Evolutionary conservation across 768 basidiomycete genomes (phyloP), one percentile per base, ranked within the genome.

Genomic region (Boletus patriciae): DNA sequence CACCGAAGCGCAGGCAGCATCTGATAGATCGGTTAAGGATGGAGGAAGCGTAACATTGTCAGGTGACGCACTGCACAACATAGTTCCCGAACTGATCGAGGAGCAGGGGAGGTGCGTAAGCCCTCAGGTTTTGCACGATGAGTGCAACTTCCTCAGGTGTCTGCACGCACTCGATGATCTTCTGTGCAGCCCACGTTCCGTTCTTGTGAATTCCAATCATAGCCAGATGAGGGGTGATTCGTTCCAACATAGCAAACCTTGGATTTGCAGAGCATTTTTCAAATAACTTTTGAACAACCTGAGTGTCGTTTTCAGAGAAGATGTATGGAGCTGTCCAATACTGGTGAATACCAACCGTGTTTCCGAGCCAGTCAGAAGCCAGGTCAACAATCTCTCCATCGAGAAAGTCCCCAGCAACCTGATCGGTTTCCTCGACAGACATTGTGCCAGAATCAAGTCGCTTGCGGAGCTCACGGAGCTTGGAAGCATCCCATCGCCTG

Each of bases 131-230:
- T 70, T 89, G 87, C 44, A 91, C 85, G 66, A 99, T 86, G 40
- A 96, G 73, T 7, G 79, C 80, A 52, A 94, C 82, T 71, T 99
- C 97, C 52, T 97, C 94, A 18, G 90, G 86, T 33, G 81, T 87
- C 54, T 87, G 83, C 43, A 94, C 91, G 59, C 94, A 96, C 75
- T 98, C 94, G 56, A 98, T 98, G 68, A 97, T 94, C 81, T 98
- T 98, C 74, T 99, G 97, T 4, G 95, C 95, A 3, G 96, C 96
- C 97, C 97, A 98, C 1, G 97, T 99, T 29, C 97, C 97, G 63
- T 99, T 98, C 79, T 98, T 98, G 80, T 99, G 97, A 54, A 96
- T 94, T 27, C 97, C 97, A 61, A 98, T 97, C 85, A 92, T 92
- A 23, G 96, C 96, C 40, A 99, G 78, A 70, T 96, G 90, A 46